phyloP scores from a whole-genome alignment of 768 basidiomycete species.

The Psilocybe cyanescens region DNA sequence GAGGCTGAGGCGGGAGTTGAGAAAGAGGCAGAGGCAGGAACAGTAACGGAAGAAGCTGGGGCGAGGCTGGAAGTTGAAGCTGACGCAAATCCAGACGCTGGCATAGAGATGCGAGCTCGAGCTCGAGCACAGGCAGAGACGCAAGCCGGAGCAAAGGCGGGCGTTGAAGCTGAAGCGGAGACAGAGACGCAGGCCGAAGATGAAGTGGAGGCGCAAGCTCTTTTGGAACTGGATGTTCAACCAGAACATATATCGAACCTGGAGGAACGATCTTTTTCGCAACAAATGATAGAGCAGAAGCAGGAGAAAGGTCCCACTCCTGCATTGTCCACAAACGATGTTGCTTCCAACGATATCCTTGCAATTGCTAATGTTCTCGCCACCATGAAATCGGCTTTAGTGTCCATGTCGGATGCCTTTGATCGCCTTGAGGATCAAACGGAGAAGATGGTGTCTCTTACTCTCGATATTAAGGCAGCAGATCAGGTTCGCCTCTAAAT shows the following conservation, averaged over 20 bases:
- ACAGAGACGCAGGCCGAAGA: not conserved
- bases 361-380: constrained; percentile 48
- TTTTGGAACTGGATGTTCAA: no score
- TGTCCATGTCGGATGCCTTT: constrained; percentile 44
- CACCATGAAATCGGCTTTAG: constrained; percentile 48
- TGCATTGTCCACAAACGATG: constrained; percentile 21
- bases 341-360: constrained; percentile 40
- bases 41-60: not conserved
- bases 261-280: no score
- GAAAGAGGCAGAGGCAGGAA: not conserved
- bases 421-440: constrained; percentile 50
- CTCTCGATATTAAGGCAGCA: constrained; percentile 46
- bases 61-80: not conserved
- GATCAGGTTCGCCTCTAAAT: constrained; percentile 39
- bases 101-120: not conserved
- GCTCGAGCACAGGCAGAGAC: not conserved
- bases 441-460: constrained; percentile 43
- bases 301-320: not conserved
- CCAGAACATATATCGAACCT: no score
- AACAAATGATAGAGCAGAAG: not conserved
- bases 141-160: not conserved
- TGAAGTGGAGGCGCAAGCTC: no score
- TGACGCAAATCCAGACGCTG: not conserved
- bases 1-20: not conserved
- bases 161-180: not conserved